phyloP scores from a whole-genome alignment of 805 yeast species.

The Schwanniomyces occidentalis region DNA sequence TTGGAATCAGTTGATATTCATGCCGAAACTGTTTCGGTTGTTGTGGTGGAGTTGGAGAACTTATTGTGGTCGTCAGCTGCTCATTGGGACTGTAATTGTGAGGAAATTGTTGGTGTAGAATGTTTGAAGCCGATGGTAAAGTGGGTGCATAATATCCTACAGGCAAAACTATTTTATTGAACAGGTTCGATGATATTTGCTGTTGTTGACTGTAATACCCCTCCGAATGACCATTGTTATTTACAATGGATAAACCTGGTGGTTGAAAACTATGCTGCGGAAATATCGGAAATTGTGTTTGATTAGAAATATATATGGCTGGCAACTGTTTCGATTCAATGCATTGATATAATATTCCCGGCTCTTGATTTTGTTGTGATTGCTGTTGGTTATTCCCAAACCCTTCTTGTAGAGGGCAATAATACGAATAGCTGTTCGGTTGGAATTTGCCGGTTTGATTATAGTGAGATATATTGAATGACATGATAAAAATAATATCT shows the following conservation, averaged over 20 bases:
- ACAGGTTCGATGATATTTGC: no score
- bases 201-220: constrained; percentile 2
- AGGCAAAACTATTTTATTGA: no score
- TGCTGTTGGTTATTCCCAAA: background rate
- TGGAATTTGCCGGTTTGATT: background rate
- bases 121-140: background rate
- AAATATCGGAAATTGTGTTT: background rate
- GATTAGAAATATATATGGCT: background rate
- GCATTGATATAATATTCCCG: background rate
- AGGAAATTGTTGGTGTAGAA: background rate
- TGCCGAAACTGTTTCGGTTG: no score
- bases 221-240: background rate
- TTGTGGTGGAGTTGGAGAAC: constrained; percentile 1
- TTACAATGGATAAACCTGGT: constrained; percentile 1
- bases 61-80: no score
- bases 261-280: background rate
- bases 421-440: background rate
- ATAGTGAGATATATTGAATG: constrained; percentile 1
- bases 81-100: background rate
- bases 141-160: constrained; percentile 1
- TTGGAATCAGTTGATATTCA: no score
- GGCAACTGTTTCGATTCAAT: constrained; percentile 3
- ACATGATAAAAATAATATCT: no score
- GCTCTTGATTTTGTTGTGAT: background rate
- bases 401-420: background rate